phyloP scores from a whole-genome alignment of 2,329 filamentous ascomycete genomes.

The Cladophialophora carrionii region DNA sequence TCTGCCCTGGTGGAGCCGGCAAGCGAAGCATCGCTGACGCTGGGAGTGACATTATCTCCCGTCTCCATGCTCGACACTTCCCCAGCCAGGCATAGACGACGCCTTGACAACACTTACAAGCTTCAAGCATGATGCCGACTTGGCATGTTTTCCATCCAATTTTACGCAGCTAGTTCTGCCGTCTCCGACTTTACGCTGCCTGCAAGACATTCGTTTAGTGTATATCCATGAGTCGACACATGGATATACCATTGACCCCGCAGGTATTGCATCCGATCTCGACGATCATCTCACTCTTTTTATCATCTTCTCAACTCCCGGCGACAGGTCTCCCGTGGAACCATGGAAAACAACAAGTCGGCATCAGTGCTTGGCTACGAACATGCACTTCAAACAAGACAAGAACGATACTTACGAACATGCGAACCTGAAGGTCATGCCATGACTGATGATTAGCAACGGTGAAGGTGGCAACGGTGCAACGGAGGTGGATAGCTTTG shows the following conservation, averaged over 20 bases:
- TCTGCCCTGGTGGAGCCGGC: conserved; percentile 36
- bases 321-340: conserved; percentile 31
- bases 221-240: conserved; percentile 37
- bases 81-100: conserved; percentile 26
- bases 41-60: conserved; percentile 29
- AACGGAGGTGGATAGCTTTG: conserved; percentile 4
- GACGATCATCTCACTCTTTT: conserved; percentile 27
- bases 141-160: conserved; percentile 23
- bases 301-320: conserved; percentile 19
- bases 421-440: conserved; percentile 19
- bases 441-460: conserved; percentile 22
- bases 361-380: conserved; percentile 21
- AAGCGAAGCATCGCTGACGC: conserved; percentile 31
- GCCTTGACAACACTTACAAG: background rate
- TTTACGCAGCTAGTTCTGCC: conserved; percentile 38
- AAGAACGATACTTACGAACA: conserved; percentile 9
- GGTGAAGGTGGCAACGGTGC: conserved; percentile 19
- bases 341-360: conserved; percentile 17
- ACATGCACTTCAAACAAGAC: conserved; percentile 9
- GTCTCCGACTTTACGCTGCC: conserved; percentile 29
- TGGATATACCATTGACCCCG: conserved; percentile 33
- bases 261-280: conserved; percentile 35
- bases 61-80: conserved; percentile 37
- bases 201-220: conserved; percentile 34
- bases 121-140: conserved; percentile 17